Base-by-base conservation (phyloP, 352 stramenopile genomes). In the Pythium grandisporangium region DNA sequence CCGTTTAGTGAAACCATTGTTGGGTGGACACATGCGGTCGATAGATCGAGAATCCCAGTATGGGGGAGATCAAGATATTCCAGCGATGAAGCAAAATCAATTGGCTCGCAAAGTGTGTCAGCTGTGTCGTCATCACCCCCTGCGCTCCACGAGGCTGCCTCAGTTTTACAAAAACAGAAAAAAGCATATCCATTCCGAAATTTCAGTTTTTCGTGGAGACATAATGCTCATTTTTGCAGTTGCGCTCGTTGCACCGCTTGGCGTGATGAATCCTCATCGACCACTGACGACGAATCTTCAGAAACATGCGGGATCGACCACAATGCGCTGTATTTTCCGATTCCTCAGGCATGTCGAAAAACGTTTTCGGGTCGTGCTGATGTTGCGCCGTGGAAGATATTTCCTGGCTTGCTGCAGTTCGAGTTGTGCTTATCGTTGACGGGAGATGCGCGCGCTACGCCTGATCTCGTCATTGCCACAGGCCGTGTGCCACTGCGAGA, bases 271-370 rank as follows among this genome's bases (percentile, higher is more conserved):
- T 21, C n/a, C n/a, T n/a, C n/a, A n/a, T n/a, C n/a, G n/a, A n/a
- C n/a, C n/a, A n/a, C n/a, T 8, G 48, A 51, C 5, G 54, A 56
- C 29, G 45, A 41, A 14, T 57, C 50, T 16, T 32, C 35, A 1
- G 51, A 56, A 8, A 33, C 45, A 5, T 85, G 66, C 35, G 78
- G 76, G 14, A 53, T 92, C 13, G 79, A 93, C 55, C 75, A 89
- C 29, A 74, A 93, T 35, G 73, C 79, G n/a, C 84, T 71, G 43
- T 89, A 81, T 30, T 93, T 89, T 40, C 79, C 76, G 14, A 61
- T 93, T 13, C 76, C 76, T 5, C 79, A 90, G 56, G 70, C 76
- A 5, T 70, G 59, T 34, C 68, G 75, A 12, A 86, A 84, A 53
- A 87, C 81, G 47, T 87, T 84, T 40, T 76, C 75, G 13, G 73